Base-by-base conservation (phyloP, 2,329 filamentous ascomycete species). In the Aureobasidium pullulans region DNA sequence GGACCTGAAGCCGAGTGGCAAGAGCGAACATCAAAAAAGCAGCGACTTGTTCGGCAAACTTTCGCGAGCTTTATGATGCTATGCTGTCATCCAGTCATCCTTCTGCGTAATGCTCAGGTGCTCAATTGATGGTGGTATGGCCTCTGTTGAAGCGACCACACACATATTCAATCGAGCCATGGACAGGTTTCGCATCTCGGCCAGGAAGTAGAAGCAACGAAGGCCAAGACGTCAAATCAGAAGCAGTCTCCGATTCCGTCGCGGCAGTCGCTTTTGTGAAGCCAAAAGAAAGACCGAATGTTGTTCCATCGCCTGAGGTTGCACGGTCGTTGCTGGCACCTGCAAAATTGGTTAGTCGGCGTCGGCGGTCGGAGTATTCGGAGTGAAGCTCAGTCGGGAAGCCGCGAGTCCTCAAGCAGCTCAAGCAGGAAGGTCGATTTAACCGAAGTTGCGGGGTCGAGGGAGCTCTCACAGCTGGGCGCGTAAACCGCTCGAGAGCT, bases 1-100 rank as follows among this genome's bases (percentile, higher is more conserved):
- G 50, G 50, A 54, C 10, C 50, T 43, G n/a, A 43, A 42, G 39
- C 28, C 50, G 50, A 42, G 37, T 54, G 50, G 50, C 50, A 34
- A 54, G n/a, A 43, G 36, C 48, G 37, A 54, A 43, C 28, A 54
- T 43, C 50, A 54, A 34, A 53, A 53, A 54, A 54, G 50, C 37
- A 54, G 37, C n/a, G 16, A 32, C 39, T 10, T 19, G 10, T 23
- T 32, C 2, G 50, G 37, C 36, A 54, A 23, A 19, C 3, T 6
- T 23, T 42, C 4, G 37, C 50, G 28, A 54, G 15, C 39, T 9
- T 11, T 39, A 8, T 54, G 37, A 43, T 54, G 50, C n/a, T 9
- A 42, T 32, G n/a, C 10, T 8, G 9, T 31, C 6, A 4, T 40
- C 2, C 23, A 23, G 9, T 16, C 37, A 13, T 8, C 32, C 34